Evolutionary conservation across 495 filamentous ascomycete species (phyloP).

Genomic region (Lophium mytilinum): DNA sequence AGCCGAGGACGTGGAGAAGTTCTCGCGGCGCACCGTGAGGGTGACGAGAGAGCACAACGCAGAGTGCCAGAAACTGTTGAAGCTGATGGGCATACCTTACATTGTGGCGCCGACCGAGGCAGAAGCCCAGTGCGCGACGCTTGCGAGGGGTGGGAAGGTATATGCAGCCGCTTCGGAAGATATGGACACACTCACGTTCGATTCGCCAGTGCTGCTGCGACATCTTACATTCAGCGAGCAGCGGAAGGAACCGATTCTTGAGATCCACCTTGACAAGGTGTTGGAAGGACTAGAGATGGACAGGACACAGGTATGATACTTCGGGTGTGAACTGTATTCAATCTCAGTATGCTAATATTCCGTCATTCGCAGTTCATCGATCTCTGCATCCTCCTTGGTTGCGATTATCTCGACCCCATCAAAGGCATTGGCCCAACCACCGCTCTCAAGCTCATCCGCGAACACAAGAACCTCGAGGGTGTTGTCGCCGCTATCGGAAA

Average conservation of each 20-base stretch:
- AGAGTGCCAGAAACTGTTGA: slow-evolving; percentile 83
- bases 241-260: slow-evolving; percentile 93
- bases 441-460: slow-evolving; percentile 84
- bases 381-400: slow-evolving; percentile 94
- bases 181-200: slow-evolving; percentile 98
- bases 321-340: background rate
- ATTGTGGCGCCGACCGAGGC: slow-evolving; percentile 94
- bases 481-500: slow-evolving; percentile 70
- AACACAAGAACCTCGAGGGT: slow-evolving; percentile 77
- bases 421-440: slow-evolving; percentile 88
- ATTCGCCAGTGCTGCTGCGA: slow-evolving; percentile 80
- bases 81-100: slow-evolving; percentile 92
- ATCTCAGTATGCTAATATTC: background rate
- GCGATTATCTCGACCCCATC: slow-evolving; percentile 94
- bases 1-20: slow-evolving; percentile 95
- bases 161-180: slow-evolving; percentile 96
- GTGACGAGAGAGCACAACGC: slow-evolving; percentile 95
- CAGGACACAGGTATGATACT: slow-evolving; percentile 54
- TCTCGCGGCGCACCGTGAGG: slow-evolving; percentile 84
- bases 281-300: slow-evolving; percentile 84
- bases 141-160: slow-evolving; percentile 88
- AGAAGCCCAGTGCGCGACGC: slow-evolving; percentile 88
- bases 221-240: slow-evolving; percentile 97
- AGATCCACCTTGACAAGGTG: slow-evolving; percentile 79
- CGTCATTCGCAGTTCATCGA: slow-evolving; percentile 68